phyloP scores from a whole-genome alignment of 257 asterid species.

The Lycium ferocissimum region DNA sequence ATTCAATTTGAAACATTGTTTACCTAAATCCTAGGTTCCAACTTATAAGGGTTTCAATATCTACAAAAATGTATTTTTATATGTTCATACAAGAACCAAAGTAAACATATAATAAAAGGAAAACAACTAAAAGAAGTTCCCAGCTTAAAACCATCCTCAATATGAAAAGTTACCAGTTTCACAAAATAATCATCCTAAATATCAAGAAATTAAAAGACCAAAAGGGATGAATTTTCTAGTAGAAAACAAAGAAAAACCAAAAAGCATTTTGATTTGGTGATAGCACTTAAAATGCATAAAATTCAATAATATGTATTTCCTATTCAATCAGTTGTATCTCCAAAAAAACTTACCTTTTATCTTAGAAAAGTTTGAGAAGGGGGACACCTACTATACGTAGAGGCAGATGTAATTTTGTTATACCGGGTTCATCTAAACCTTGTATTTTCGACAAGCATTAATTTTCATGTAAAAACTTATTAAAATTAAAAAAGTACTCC shows the following conservation, averaged over 20 bases:
- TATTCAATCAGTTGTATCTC: background rate
- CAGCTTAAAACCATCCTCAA: background rate
- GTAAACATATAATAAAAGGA: background rate
- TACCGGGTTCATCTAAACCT: too few species aligned
- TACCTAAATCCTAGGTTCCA: too few species aligned
- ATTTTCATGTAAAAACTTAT: too few species aligned
- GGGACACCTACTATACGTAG: background rate
- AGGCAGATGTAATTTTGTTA: too few species aligned
- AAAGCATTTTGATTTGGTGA: background rate
- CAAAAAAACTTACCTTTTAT: background rate
- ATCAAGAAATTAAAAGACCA: background rate
- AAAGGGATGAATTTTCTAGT: background rate
- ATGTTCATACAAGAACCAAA: too few species aligned
- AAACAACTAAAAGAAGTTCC: background rate
- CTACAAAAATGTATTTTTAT: too few species aligned
- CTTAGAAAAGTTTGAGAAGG: background rate
- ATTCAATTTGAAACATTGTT: too few species aligned
- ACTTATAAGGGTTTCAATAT: too few species aligned
- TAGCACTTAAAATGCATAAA: background rate
- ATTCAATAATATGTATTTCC: background rate
- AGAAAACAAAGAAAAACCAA: background rate
- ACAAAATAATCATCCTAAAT: background rate
- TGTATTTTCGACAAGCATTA: too few species aligned
- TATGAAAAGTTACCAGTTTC: too few species aligned
- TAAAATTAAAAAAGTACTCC: too few species aligned